A percentile compares a stretch with the other conserved stretches of the same genome.
These are phyloP conservation scores for Fusarium sp. DNA, from an alignment of 2,329 filamentous ascomycete species.

Conservation along the genomic window DNA sequence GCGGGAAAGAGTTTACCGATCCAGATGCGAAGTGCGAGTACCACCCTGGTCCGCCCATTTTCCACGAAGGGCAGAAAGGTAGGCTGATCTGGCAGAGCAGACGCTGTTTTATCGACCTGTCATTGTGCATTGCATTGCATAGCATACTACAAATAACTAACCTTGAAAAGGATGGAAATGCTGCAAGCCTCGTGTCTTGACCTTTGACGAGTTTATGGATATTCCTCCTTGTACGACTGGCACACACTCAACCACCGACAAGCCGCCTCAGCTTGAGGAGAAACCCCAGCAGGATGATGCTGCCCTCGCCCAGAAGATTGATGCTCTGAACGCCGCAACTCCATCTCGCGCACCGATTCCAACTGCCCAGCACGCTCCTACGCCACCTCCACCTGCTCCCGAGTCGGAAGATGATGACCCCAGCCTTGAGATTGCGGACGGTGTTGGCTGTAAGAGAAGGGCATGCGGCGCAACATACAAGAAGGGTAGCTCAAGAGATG, in stretches of 20 bases:
- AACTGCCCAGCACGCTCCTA: slow-evolving; percentile 56
- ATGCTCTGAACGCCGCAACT: slow-evolving; percentile 60
- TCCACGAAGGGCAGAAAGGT: slow-evolving; percentile 99
- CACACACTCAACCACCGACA: slow-evolving; percentile 88
- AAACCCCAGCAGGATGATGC: slow-evolving; percentile 56
- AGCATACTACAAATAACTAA: not conserved
- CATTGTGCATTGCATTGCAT: not conserved
- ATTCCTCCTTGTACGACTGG: slow-evolving; percentile 94
- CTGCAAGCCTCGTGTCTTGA: slow-evolving; percentile 95
- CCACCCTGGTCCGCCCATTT: slow-evolving; percentile 91
- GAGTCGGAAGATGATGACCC: slow-evolving; percentile 92
- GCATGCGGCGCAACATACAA: slow-evolving; percentile 75
- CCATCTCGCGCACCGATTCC: slow-evolving; percentile 52
- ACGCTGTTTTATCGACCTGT: not conserved
- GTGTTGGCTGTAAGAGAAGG: slow-evolving; percentile 78
- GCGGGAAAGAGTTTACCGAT: slow-evolving; percentile 86
- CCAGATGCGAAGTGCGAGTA: slow-evolving; percentile 85
- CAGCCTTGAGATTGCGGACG: slow-evolving; percentile 73
- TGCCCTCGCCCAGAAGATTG: slow-evolving; percentile 55
- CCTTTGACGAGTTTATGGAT: slow-evolving; percentile 95
- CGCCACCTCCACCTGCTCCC: slow-evolving; percentile 67
- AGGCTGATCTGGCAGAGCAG: slow-evolving; percentile 33
- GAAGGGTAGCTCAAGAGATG: slow-evolving; percentile 66
- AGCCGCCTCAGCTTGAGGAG: slow-evolving; percentile 68
- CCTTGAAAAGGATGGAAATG: slow-evolving; percentile 88